Evolutionary conservation across 1,284 basidiomycete species (phyloP).

Genomic region (Ganoderma boninense): DNA sequence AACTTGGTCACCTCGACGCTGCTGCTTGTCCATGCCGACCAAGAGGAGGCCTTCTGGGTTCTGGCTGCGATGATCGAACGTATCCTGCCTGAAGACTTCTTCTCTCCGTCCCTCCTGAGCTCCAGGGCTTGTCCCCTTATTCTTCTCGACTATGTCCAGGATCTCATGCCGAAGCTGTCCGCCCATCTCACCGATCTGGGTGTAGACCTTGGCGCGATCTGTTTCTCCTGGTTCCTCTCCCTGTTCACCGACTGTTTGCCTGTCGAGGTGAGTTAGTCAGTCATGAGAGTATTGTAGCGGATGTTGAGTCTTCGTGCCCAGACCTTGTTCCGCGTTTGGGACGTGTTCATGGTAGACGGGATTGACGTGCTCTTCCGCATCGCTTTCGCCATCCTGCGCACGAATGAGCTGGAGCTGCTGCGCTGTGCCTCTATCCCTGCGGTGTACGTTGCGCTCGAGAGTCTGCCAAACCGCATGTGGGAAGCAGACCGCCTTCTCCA

Average conservation of each 20-base stretch:
- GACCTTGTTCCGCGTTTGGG: constrained; percentile 94
- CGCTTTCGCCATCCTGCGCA: constrained; percentile 86
- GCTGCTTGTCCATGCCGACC: constrained; percentile 90
- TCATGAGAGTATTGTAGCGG: background rate
- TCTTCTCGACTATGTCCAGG: constrained; percentile 86
- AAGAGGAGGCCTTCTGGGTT: constrained; percentile 98
- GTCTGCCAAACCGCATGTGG: constrained; percentile 92
- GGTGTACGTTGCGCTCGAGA: constrained; percentile 87
- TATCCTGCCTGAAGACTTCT: constrained; percentile 85
- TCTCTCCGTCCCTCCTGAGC: constrained; percentile 83
- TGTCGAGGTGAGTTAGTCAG: constrained; percentile 74
- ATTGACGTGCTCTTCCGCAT: constrained; percentile 92
- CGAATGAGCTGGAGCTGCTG: constrained; percentile 85
- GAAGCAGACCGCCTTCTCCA: constrained; percentile 89
- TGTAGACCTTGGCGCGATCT: constrained; percentile 93
- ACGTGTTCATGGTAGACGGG: constrained; percentile 95
- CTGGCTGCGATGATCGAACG: constrained; percentile 90
- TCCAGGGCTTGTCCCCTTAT: constrained; percentile 95
- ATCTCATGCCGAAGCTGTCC: constrained; percentile 79
- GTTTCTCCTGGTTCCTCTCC: constrained; percentile 98
- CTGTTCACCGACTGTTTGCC: constrained; percentile 97
- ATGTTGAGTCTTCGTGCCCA: constrained; percentile 37
- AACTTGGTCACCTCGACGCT: constrained; percentile 95
- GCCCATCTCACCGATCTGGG: constrained; percentile 82
- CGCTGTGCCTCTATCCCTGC: constrained; percentile 85